A percentile compares a stretch with the other conserved stretches of the same genome.
phyloP scores from a whole-genome alignment of 2,329 filamentous ascomycete species.

The Biscogniauxia mediterranea region DNA sequence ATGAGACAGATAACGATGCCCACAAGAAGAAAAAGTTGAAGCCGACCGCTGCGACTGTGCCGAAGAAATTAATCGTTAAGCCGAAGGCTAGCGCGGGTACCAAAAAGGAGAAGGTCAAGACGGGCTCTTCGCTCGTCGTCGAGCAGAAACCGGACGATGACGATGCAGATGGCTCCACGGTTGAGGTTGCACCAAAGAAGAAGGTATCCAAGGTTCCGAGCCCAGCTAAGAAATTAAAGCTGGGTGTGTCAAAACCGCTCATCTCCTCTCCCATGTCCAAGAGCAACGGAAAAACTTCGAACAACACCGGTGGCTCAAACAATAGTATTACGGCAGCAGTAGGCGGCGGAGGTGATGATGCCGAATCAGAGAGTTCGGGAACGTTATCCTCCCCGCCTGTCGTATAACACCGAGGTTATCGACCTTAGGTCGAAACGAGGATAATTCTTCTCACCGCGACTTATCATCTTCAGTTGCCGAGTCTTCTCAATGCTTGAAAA shows the following conservation, averaged over 20 bases:
- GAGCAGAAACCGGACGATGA: conserved; percentile 44
- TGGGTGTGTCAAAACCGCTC: conserved; percentile 43
- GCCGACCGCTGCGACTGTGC: conserved; percentile 36
- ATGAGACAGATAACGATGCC: conserved; percentile 49
- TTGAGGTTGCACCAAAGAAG: conserved; percentile 44
- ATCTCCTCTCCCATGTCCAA: conserved; percentile 48
- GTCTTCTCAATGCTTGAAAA: background rate
- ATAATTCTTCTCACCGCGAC: background rate
- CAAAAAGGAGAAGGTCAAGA: conserved; percentile 57
- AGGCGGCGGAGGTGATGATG: conserved; percentile 37
- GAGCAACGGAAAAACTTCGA: conserved; percentile 44
- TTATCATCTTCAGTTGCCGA: background rate
- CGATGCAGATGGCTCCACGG: conserved; percentile 37
- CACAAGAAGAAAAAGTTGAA: conserved; percentile 61
- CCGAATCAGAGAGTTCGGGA: conserved; percentile 56
- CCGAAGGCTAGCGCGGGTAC: conserved; percentile 39
- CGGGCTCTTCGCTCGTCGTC: conserved; percentile 48
- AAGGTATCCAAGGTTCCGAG: conserved; percentile 40
- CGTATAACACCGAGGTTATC: conserved; percentile 16
- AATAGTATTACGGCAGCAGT: conserved; percentile 3
- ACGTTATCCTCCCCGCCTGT: conserved; percentile 54
- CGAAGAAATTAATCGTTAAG: conserved; percentile 58
- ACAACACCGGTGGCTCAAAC: background rate
- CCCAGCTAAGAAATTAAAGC: conserved; percentile 46
- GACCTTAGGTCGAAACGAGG: conserved; percentile 3